phyloP scores from a whole-genome alignment of 1,284 basidiomycete genomes.

The Anthracocystis setariae region DNA sequence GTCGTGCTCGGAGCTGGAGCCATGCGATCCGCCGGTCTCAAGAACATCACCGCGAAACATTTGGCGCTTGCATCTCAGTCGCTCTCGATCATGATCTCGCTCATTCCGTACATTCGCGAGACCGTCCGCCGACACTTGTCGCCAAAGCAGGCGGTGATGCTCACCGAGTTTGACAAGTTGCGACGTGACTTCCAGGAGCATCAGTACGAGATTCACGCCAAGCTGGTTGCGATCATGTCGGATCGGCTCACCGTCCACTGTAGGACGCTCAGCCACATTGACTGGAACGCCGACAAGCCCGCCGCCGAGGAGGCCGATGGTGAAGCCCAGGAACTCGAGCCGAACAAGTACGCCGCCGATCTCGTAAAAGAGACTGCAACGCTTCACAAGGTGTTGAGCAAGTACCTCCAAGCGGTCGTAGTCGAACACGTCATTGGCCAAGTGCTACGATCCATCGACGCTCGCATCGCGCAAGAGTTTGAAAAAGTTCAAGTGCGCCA shows the following conservation, averaged over 20 bases:
- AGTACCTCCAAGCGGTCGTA: constrained; percentile 75
- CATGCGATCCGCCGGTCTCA: constrained; percentile 95
- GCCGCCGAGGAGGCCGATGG: constrained; percentile 3
- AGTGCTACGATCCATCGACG: constrained; percentile 56
- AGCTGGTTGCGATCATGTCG: constrained; percentile 97
- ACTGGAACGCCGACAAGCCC: constrained; percentile 51
- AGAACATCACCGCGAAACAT: constrained; percentile 98
- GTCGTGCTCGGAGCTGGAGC: constrained; percentile 97
- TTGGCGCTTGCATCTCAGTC: constrained; percentile 91
- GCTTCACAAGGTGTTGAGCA: constrained; percentile 92
- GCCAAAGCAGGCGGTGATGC: constrained; percentile 91
- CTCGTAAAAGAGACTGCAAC: constrained; percentile 95
- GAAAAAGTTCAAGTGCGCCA: constrained; percentile 49
- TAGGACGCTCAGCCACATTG: constrained; percentile 74
- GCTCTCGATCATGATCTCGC: constrained; percentile 89
- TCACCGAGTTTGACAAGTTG: constrained; percentile 97
- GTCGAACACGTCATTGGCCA: constrained; percentile 58
- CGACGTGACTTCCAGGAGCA: constrained; percentile 99
- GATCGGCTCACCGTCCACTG: constrained; percentile 90
- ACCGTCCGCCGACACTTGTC: constrained; percentile 90
- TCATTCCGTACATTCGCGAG: constrained; percentile 95
- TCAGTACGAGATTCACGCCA: constrained; percentile 97
- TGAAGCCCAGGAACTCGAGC: constrained; percentile 46
- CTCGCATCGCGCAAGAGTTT: constrained; percentile 53
- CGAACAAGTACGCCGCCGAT: constrained; percentile 85